phyloP scores from a whole-genome alignment of 106 monocot genomes.

The Apostasia shenzhenica region DNA sequence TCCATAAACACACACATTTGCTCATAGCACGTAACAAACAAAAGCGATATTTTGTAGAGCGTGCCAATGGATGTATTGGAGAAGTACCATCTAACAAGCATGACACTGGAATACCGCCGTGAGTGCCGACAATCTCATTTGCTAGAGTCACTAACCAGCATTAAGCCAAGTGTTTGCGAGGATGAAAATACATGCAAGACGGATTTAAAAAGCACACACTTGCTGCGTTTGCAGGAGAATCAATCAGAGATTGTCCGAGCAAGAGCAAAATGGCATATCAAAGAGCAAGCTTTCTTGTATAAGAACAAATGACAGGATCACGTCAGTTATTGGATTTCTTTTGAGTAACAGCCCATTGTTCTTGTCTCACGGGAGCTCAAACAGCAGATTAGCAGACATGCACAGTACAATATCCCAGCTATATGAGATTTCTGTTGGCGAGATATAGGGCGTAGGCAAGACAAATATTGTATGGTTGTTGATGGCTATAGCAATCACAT shows the following conservation, averaged over 20 bases:
- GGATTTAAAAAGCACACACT: constrained; percentile 37
- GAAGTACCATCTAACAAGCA: constrained; percentile 44
- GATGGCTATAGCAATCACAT: no score
- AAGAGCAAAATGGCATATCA: constrained; percentile 46
- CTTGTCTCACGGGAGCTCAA: no score
- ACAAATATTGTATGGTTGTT: no score
- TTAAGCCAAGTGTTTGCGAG: constrained; percentile 9
- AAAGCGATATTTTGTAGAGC: constrained; percentile 18
- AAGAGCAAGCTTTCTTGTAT: constrained; percentile 10
- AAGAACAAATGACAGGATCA: not conserved
- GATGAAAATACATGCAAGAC: constrained; percentile 1
- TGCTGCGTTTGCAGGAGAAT: constrained; percentile 43
- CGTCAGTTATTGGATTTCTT: no score
- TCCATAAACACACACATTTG: no score
- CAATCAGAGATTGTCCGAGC: constrained; percentile 51
- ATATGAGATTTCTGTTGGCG: no score
- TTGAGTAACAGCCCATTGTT: no score
- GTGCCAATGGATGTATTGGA: constrained; percentile 51
- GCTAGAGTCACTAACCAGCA: constrained; percentile 54
- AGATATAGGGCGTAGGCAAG: no score
- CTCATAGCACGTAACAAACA: no score
- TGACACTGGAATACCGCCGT: constrained; percentile 48
- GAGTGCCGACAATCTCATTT: constrained; percentile 46
- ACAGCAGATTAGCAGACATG: no score
- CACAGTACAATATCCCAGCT: no score